Evolutionary conservation across 2,329 filamentous ascomycete species (phyloP), one percentile per base, ranked within the genome.

Genomic region (Aureobasidium musti): DNA sequence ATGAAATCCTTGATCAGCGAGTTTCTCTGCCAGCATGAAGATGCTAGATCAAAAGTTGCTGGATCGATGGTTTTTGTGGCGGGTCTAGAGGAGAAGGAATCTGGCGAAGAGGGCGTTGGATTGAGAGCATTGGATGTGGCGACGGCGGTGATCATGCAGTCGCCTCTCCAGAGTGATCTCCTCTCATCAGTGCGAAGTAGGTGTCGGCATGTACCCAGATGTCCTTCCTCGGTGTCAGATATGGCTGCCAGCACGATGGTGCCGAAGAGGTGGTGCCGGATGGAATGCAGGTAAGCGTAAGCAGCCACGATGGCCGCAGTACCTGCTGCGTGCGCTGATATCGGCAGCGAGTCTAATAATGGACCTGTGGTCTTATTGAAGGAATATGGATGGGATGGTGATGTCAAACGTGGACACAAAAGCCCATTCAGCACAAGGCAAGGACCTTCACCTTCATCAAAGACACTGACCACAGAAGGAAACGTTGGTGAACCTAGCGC

Each of bases 271-370:
- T 56, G 49, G 3, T 45, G 21, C 4, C 50, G 49, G 17, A 65
- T 26, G 4, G 52, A 45, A 33, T 65, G 52, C 3, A 65, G 14
- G 33, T 39, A 57, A n/a, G 50, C 43, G 8, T 47, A 65, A 3
- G 63, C 52, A 11, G 63, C 63, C 17, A 57, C 52, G 30, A 65
- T 57, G 1, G 63, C 63, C n/a, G 63, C 63, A 5, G 63, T 65
- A 4, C 52, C 52, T 19, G 52, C 41, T 57, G 63, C 17, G 14
- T 59, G 37, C 10, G 28, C 37, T 21, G 33, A 26, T 19, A 30
- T n/a, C 1, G 28, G 14, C n/a, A 13, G 19, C 13, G 21, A 21
- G 21, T 17, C 8, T 11, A 19, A n/a, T 13, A 2, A 14, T 30
- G 30, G n/a, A 19, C 21, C 14, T 7, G 45, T 5, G 11, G 17